These are phyloP conservation scores for Blastobotrys niveus DNA, from an alignment of 1,139 yeast genomes.

Conservation along the genomic window DNA sequence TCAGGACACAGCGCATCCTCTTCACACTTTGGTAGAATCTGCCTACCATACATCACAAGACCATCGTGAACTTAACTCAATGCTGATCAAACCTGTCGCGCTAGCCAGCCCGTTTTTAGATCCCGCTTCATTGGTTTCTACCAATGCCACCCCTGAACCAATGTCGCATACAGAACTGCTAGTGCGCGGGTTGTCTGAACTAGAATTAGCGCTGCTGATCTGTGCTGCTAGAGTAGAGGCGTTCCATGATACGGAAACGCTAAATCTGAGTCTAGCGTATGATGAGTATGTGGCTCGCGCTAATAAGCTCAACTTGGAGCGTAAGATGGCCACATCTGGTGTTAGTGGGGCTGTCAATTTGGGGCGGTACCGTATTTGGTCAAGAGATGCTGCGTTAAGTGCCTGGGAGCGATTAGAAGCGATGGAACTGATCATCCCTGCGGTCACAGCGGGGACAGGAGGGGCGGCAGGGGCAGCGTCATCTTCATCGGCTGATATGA, in stretches of 20 bases:
- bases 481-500: slow-evolving; percentile 29
- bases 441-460: slow-evolving; percentile 15
- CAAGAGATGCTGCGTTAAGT: slow-evolving; percentile 31
- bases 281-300: slow-evolving; percentile 66
- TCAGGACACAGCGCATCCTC: slow-evolving; percentile 26
- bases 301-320: slow-evolving; percentile 42
- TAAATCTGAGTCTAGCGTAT: slow-evolving; percentile 70
- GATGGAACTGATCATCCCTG: slow-evolving; percentile 29
- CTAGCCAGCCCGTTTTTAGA: not conserved
- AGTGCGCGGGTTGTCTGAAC: slow-evolving; percentile 49
- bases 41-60: slow-evolving; percentile 56
- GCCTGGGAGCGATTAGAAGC: slow-evolving; percentile 37
- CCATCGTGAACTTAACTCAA: slow-evolving; percentile 49
- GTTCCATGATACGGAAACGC: slow-evolving; percentile 47
- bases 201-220: slow-evolving; percentile 63
- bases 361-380: slow-evolving; percentile 32
- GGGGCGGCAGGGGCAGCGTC: no score
- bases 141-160: slow-evolving; percentile 15
- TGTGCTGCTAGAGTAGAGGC: slow-evolving; percentile 68
- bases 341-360: slow-evolving; percentile 10
- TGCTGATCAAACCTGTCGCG: slow-evolving; percentile 45
- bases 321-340: slow-evolving; percentile 30
- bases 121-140: not conserved
- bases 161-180: slow-evolving; percentile 35
- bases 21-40: slow-evolving; percentile 39